phyloP scores from a whole-genome alignment of 2,329 filamentous ascomycete genomes.

The Verticillium dahliae region DNA sequence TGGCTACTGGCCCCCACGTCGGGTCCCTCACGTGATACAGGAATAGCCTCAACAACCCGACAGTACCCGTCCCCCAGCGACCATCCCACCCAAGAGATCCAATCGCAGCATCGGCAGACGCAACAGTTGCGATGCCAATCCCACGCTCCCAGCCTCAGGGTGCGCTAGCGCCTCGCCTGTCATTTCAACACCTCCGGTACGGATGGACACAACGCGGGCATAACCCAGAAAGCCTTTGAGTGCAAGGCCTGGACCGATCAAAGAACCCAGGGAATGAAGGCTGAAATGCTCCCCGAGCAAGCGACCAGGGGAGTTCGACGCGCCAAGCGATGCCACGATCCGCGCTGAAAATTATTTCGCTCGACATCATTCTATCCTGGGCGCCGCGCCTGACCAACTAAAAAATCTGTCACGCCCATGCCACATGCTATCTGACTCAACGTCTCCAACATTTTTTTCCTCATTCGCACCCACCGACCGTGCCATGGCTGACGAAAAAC shows the following conservation, averaged over 20 bases:
- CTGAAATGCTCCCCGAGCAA: background rate
- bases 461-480: background rate
- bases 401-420: background rate
- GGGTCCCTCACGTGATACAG: background rate
- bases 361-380: background rate
- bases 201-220: background rate
- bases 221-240: background rate
- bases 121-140: background rate
- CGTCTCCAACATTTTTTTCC: background rate
- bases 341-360: background rate
- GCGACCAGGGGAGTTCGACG: background rate
- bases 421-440: background rate
- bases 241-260: background rate
- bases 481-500: slow-evolving; percentile 1
- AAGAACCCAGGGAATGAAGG: background rate
- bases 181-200: background rate
- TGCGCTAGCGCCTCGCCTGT: background rate
- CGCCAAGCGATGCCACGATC: background rate
- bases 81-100: background rate
- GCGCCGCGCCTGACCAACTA: background rate
- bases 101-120: background rate
- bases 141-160: background rate
- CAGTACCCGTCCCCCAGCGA: background rate
- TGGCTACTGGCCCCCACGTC: background rate
- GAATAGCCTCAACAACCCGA: background rate